Evolutionary conservation across 192 early-diverging fungal species (phyloP).

Genomic region (Linderina pennispora): DNA sequence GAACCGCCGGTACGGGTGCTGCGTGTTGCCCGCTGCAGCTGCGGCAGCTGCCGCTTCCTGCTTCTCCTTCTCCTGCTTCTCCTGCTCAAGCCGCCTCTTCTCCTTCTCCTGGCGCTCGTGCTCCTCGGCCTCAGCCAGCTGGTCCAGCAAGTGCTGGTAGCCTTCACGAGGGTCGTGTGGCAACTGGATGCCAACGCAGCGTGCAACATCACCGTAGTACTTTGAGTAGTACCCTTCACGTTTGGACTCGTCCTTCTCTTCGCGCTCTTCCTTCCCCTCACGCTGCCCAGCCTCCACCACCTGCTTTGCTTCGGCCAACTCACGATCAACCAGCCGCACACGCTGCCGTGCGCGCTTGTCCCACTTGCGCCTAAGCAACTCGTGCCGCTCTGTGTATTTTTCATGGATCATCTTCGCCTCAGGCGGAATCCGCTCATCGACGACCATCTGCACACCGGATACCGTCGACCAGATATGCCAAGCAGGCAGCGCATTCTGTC

Average conservation of each 20-base stretch:
- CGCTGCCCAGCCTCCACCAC: conserved; percentile 6
- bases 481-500: conserved; percentile 70
- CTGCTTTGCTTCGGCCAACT: conserved; percentile 17
- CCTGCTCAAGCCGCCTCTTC: conserved; percentile 22
- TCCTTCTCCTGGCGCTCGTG: conserved; percentile 31
- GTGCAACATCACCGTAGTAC: conserved; percentile 22
- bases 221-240: conserved; percentile 28
- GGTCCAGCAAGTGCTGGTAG: conserved; percentile 30
- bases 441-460: conserved; percentile 50
- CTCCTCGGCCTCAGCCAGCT: conserved; percentile 37
- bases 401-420: conserved; percentile 23
- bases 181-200: conserved; percentile 17
- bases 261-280: conserved; percentile 7
- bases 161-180: conserved; percentile 38
- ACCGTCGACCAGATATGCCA: conserved; percentile 77
- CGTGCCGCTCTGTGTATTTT: conserved; percentile 23
- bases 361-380: conserved; percentile 17
- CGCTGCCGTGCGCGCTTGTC: conserved; percentile 27
- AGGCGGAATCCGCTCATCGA: conserved; percentile 24
- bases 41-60: conserved; percentile 30
- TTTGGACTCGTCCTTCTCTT: conserved; percentile 23
- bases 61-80: conserved; percentile 35
- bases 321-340: conserved; percentile 7
- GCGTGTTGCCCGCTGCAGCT: background rate
- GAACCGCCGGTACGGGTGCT: conserved; percentile 3